Conservation (phyloP, 1,284 basidiomycete genomes). For the Phaffia rhodozyma region DNA sequence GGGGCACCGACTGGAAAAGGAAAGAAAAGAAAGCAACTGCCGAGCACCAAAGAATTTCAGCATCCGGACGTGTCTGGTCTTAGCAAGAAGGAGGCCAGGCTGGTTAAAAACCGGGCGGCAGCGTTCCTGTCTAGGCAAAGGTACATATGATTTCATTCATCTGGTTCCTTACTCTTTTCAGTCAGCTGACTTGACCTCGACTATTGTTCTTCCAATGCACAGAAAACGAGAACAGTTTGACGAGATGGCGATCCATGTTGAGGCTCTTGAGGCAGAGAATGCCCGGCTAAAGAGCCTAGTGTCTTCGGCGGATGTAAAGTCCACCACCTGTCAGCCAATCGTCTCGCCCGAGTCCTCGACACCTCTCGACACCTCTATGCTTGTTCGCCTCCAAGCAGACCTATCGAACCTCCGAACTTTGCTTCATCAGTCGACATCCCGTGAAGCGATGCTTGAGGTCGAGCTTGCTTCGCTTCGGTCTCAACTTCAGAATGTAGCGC, state of each 20-base stretch:
- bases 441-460: conserved; percentile 15
- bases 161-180: not conserved
- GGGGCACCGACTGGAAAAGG: conserved; percentile 8
- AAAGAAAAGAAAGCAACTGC: conserved; percentile 17
- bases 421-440: conserved; percentile 7
- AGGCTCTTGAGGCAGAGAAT: conserved; percentile 21
- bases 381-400: conserved; percentile 7
- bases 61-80: conserved; percentile 78
- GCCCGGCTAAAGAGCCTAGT: not conserved
- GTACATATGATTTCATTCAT: not conserved
- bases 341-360: not conserved
- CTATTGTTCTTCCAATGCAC: not conserved
- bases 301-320: not conserved
- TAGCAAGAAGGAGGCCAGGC: conserved; percentile 74
- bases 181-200: not conserved
- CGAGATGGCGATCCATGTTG: conserved; percentile 65
- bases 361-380: not conserved
- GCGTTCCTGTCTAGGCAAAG: conserved; percentile 79
- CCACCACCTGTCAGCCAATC: not conserved
- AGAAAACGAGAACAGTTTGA: conserved; percentile 80
- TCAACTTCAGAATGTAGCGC: not conserved
- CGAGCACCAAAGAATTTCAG: conserved; percentile 63
- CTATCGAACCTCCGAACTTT: conserved; percentile 6
- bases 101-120: conserved; percentile 82
- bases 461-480: conserved; percentile 14